Conservation (phyloP, 2,329 filamentous ascomycete species). For the Nannizzia gypsea region DNA sequence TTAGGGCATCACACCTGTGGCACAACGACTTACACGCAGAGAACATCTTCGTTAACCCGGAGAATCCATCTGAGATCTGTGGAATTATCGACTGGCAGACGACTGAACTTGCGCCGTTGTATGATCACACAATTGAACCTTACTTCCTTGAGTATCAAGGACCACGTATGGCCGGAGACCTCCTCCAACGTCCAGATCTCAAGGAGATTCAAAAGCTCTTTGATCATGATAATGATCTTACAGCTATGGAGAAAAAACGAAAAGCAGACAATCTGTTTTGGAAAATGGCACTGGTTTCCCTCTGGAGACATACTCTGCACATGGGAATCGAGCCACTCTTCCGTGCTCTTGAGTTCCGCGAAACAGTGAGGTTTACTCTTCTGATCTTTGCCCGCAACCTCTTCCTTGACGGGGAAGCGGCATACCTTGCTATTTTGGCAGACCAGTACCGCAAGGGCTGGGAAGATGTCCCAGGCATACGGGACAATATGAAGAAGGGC, state of each 20-base stretch:
- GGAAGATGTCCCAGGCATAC: neutral
- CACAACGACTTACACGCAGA: constrained; percentile 30
- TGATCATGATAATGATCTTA: neutral
- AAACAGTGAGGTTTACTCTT: neutral
- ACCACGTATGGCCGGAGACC: constrained; percentile 6
- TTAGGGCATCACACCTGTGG: constrained; percentile 26
- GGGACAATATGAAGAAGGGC: neutral
- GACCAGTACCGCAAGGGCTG: constrained; percentile 5
- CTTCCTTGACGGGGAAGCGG: constrained; percentile 5
- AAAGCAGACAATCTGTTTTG: constrained; percentile 2
- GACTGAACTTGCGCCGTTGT: constrained; percentile 20
- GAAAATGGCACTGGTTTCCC: constrained; percentile 2
- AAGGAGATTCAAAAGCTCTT: neutral
- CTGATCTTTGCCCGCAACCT: constrained; percentile 2
- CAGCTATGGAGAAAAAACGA: neutral
- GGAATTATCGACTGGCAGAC: constrained; percentile 22
- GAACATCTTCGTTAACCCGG: constrained; percentile 30
- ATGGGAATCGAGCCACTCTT: constrained; percentile 3
- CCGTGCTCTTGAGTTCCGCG: constrained; percentile 2
- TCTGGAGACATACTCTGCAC: neutral
- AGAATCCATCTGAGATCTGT: constrained; percentile 11
- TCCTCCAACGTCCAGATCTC: neutral
- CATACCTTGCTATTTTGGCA: neutral
- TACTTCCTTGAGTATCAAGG: constrained; percentile 21
- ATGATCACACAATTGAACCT: constrained; percentile 21